Evolutionary conservation across 768 basidiomycete species (phyloP), one percentile per base, ranked within the genome.

Genomic region (Phlegmacium glaucopus): DNA sequence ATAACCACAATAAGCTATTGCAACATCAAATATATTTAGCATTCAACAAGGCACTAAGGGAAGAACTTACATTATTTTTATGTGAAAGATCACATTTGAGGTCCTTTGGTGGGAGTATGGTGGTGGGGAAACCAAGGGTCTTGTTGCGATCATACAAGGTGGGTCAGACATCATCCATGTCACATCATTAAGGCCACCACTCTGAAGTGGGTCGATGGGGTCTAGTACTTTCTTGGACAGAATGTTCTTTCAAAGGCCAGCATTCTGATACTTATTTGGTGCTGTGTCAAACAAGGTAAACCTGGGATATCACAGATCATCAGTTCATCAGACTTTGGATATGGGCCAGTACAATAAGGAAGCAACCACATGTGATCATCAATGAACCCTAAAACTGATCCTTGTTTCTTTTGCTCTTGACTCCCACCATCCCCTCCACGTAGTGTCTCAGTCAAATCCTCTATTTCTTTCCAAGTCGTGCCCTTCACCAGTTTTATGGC

Each of bases 181-280:
- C 54, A 7, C 54, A 40, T 58, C 55, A 15, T 49, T 39, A n/a
- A 60, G 43, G 9, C 59, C 54, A 30, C 59, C 57, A 44, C 25
- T 53, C 16, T 44, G 22, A 26, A 52, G 34, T 4, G 17, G 47
- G 28, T 52, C 40, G 22, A 39, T 39, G 11, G 7, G 13, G 39
- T 58, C 51, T 35, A 45, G 16, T 16, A 26, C 26, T n/a, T 38
- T 49, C 37, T 42, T 49, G 16, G n/a, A 13, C 18, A 45, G 47
- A 18, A 26, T 18, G 39, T 42, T 9, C 12, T 42, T 50, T 22
- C 44, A 38, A 1, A 55, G 47, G 28, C 50, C 54, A 4, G 44
- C 18, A 16, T 51, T 37, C 6, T 39, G 9, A 22, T 55, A 55
- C 34, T 45, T 55, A 47, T 42, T 45, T 9, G 47, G 50, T 9